These are phyloP conservation scores for Poterioochromonas sp. DNA, from an alignment of 352 stramenopile genomes.

Conservation along the genomic window DNA sequence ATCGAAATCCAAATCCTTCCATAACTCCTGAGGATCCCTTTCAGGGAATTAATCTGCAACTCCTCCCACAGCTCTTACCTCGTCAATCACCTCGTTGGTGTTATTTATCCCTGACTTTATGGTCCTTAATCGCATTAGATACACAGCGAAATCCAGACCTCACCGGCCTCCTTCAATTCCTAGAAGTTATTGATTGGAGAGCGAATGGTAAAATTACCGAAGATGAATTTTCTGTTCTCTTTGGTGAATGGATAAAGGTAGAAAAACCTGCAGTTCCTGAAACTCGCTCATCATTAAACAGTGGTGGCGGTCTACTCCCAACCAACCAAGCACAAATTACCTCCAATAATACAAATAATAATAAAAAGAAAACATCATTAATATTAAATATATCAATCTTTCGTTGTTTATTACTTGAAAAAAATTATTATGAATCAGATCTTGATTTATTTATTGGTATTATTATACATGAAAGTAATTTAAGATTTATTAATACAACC, in stretches of 20 bases:
- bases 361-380: background rate
- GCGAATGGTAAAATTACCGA: conserved; percentile 12
- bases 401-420: background rate
- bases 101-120: background rate
- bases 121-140: conserved; percentile 3
- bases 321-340: background rate
- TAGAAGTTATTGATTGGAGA: conserved; percentile 24
- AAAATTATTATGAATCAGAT: background rate
- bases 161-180: background rate
- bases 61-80: background rate
- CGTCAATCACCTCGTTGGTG: conserved; percentile 3
- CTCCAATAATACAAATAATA: background rate
- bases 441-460: conserved; percentile 30
- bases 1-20: no score
- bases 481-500: background rate
- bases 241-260: conserved; percentile 15
- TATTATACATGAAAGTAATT: conserved; percentile 7
- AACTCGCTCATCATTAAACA: background rate
- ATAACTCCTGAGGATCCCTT: no score
- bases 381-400: background rate
- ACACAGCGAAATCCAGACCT: background rate
- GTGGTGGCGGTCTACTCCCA: background rate
- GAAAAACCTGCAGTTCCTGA: background rate
- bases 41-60: no score
- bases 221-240: conserved; percentile 29